Percentiles rank a stretch among this genome's conserved stretches.
These are phyloP conservation scores for Oryza rufipogon DNA, from an alignment of 176 grass and related monocot genomes.

Conservation along the genomic window DNA sequence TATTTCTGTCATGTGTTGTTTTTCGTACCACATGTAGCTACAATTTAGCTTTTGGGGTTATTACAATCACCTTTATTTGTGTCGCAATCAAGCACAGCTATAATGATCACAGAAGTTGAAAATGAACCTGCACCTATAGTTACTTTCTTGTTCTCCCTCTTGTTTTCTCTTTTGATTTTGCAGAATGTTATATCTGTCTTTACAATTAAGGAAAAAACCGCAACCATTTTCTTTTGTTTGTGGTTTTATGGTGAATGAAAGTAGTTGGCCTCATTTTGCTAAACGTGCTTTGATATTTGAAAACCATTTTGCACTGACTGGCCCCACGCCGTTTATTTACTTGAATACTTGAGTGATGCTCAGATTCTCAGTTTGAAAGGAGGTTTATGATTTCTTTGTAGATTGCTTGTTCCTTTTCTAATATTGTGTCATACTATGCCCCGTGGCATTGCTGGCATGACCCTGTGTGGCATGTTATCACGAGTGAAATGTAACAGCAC, in stretches of 20 bases:
- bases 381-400: not conserved
- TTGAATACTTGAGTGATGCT: constrained; percentile 20
- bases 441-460: not conserved
- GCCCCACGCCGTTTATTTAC: not conserved
- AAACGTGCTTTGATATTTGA: not conserved
- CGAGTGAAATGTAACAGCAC: not conserved
- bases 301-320: not conserved
- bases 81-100: not conserved
- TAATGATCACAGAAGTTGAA: not conserved
- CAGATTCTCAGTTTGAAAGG: not conserved
- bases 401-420: not conserved
- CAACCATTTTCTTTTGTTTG: constrained; percentile 20
- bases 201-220: not conserved
- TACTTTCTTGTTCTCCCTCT: constrained; percentile 1
- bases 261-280: not conserved
- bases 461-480: not conserved
- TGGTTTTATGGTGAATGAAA: constrained; percentile 9
- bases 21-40: not conserved
- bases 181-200: constrained; percentile 15
- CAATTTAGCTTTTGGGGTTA: constrained; percentile 10
- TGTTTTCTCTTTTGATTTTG: constrained; percentile 2
- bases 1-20: constrained; percentile 30
- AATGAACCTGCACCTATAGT: not conserved
- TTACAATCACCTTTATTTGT: constrained; percentile 26
- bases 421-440: not conserved